Percentiles rank a stretch among this genome's conserved stretches.
Conservation (phyloP, 73 alveolate genomes). For the Halteria grandinella region DNA sequence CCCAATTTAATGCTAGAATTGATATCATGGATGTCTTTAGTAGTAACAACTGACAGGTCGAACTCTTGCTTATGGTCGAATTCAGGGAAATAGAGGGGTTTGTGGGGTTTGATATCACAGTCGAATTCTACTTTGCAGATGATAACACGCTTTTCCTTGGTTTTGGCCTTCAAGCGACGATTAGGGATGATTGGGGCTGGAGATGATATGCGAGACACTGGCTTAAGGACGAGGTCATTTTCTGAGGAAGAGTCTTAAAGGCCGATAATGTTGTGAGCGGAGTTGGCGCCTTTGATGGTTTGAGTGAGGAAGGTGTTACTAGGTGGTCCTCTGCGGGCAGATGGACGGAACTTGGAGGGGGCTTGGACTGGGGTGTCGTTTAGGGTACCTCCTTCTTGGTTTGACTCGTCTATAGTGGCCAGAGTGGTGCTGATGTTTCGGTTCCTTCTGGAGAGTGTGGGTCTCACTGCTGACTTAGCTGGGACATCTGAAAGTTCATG, state of each 20-base stretch:
- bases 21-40: constrained; percentile 42
- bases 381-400: no score
- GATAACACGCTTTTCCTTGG: constrained; percentile 40
- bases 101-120: constrained; percentile 55
- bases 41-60: constrained; percentile 37
- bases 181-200: neutral
- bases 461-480: no score
- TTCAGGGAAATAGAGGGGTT: constrained; percentile 58
- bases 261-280: neutral
- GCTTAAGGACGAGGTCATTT: neutral
- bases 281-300: no score
- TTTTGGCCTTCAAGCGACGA: no score
- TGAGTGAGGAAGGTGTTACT: no score
- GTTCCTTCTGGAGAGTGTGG: no score
- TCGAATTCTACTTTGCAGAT: constrained; percentile 66
- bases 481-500: no score
- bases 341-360: no score
- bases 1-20: constrained; percentile 40
- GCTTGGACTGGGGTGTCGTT: no score
- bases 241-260: neutral
- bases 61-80: constrained; percentile 47
- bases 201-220: neutral
- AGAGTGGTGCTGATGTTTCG: no score
- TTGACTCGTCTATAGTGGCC: no score
- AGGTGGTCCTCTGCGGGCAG: no score